Base-by-base conservation (phyloP, 2,329 filamentous ascomycete species). In the Penicillium brevicompactum region DNA sequence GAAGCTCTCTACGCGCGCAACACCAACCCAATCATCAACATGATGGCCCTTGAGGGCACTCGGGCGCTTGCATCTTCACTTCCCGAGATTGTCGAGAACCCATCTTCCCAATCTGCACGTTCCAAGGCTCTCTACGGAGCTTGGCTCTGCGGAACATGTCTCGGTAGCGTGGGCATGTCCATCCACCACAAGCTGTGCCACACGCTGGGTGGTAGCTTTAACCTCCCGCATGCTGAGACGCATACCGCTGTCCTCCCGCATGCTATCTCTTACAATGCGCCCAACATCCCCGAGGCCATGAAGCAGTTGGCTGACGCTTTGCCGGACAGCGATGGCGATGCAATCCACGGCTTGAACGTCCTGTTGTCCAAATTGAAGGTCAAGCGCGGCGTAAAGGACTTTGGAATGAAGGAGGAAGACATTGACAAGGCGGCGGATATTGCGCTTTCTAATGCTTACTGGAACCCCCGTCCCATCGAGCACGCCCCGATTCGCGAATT, bases 131-230 rank as follows among this genome's bases (percentile, higher is more conserved):
- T 84, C 1, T 87, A 87, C 63, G 86, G 85, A 21, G 85, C 86
- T 37, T 88, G 84, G 84, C 80, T 88, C 1, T 87, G 84, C 61
- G 84, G 84, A 31, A 80, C 77, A 22, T 86, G 83, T 61, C 76
- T 87, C 1, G 85, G 84, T 5, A 81, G 75, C 55, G 82, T 84
- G 2, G 80, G 80, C 50, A 87, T 88, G 83, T 80, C 83, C 2
- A 78, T 88, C 13, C 86, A 88, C 65, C 86, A 88, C 70, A 89
- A 88, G 67, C 78, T 89, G 2, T 87, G 85, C 71, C 86, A 88
- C 65, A 83, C 82, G 0, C 75, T 88, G 1, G 86, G 85, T 22
- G 86, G 86, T 7, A 82, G 78, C 61, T 86, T 88, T 69, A 80
- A 83, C 57, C 76, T 89, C 6, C 84, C 86, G 0, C 85, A 89